Percentiles rank a stretch among this genome's conserved stretches.
phyloP scores from a whole-genome alignment of 257 asterid genomes.

The Solanum phureja region DNA sequence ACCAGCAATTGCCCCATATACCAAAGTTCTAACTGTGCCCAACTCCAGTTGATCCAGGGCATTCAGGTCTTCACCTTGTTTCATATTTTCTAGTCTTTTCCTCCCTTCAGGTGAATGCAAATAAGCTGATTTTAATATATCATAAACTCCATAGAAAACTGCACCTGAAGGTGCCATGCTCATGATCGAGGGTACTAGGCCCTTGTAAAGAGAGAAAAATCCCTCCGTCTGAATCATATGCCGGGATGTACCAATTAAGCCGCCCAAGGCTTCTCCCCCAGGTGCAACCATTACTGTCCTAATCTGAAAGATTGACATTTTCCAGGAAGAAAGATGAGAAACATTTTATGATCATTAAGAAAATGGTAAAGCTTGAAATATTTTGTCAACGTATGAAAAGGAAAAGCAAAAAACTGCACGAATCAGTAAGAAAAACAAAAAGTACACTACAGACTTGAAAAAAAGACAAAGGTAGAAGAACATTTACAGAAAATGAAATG shows the following conservation, averaged over 20 bases:
- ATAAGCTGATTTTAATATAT: constrained; percentile 73
- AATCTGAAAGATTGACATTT: constrained; percentile 38
- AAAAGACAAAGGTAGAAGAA: background rate
- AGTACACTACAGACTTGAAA: background rate
- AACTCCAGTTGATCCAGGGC: constrained; percentile 86
- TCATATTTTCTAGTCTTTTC: constrained; percentile 60
- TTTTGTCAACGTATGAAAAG: background rate
- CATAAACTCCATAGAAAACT: constrained; percentile 89
- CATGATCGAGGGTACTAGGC: constrained; percentile 75
- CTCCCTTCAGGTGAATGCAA: constrained; percentile 74
- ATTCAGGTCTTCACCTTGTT: constrained; percentile 59
- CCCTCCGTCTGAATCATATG: constrained; percentile 90
- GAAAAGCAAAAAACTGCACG: background rate
- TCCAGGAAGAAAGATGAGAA: background rate
- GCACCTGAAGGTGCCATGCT: constrained; percentile 99
- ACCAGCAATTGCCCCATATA: constrained; percentile 94
- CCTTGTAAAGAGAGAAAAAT: constrained; percentile 89
- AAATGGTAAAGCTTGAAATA: background rate
- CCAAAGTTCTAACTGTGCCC: constrained; percentile 69
- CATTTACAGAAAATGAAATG: background rate
- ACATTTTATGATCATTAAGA: background rate
- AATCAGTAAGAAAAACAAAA: background rate
- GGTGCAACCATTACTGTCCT: constrained; percentile 97
- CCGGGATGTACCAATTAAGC: constrained; percentile 61
- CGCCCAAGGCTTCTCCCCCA: constrained; percentile 97